A percentile compares a stretch with the other conserved stretches of the same genome.
These are phyloP conservation scores for Neoboletus magnificus DNA, from an alignment of 768 basidiomycete species.

Conservation along the genomic window DNA sequence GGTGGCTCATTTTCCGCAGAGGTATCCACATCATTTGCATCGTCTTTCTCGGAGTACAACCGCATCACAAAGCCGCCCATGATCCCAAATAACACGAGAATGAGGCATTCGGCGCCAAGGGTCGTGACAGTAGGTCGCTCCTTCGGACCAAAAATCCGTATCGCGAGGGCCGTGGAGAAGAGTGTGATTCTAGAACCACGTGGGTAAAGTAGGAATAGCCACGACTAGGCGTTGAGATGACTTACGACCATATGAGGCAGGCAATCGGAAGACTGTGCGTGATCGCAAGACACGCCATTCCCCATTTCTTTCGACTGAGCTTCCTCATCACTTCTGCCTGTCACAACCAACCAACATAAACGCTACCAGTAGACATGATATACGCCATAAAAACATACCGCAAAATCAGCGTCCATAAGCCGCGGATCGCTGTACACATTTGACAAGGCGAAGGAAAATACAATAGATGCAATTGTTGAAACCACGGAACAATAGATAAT, in stretches of 20 bases:
- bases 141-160: constrained; percentile 6
- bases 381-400: constrained; percentile 1
- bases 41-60: background rate
- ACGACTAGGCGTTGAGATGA: background rate
- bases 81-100: background rate
- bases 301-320: background rate
- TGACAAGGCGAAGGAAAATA: constrained; percentile 12
- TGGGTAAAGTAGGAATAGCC: background rate
- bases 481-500: constrained; percentile 12
- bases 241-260: constrained; percentile 17
- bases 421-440: constrained; percentile 12
- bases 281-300: constrained; percentile 12
- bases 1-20: background rate
- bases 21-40: too few species aligned
- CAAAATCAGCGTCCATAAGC: constrained; percentile 1
- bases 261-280: constrained; percentile 17
- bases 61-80: background rate
- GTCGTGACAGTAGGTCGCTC: background rate
- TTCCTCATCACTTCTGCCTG: constrained; percentile 5
- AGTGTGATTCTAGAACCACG: constrained; percentile 3
- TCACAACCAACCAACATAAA: background rate
- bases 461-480: constrained; percentile 11
- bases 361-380: background rate
- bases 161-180: constrained; percentile 7
- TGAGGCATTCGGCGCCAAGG: constrained; percentile 7